Evolutionary conservation across 2,329 filamentous ascomycete genomes (phyloP).

Genomic region (Lecanicillium sp.): DNA sequence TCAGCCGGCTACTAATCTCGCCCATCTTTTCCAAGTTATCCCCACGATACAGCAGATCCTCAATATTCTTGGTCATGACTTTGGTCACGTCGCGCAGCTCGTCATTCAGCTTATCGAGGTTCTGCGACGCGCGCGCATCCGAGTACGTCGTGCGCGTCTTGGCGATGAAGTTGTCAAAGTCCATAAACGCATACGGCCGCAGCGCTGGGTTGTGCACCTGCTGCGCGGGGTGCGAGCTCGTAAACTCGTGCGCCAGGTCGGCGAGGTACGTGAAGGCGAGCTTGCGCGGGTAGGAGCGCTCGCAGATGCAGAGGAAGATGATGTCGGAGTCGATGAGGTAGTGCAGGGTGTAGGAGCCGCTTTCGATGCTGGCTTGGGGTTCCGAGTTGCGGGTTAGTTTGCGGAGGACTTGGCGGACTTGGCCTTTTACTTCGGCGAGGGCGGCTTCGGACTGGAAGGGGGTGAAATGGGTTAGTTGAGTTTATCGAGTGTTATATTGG

Average conservation of each 20-base stretch:
- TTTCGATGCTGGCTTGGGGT: constrained; percentile 86
- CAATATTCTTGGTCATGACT: constrained; percentile 99
- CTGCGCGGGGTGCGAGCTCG: constrained; percentile 65
- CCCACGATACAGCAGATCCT: constrained; percentile 90
- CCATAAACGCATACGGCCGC: constrained; percentile 92
- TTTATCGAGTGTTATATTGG: constrained; percentile 16
- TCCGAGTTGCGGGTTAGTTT: constrained; percentile 83
- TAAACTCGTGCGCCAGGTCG: constrained; percentile 86
- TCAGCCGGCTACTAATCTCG: constrained; percentile 76
- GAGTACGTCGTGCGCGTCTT: constrained; percentile 91
- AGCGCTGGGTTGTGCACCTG: constrained; percentile 68
- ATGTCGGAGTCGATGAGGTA: constrained; percentile 79
- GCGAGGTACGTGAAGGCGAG: constrained; percentile 97
- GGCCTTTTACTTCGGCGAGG: constrained; percentile 79
- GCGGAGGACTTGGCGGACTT: constrained; percentile 84
- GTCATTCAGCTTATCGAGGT: constrained; percentile 91
- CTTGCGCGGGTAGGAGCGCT: constrained; percentile 91
- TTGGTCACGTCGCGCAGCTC: constrained; percentile 96
- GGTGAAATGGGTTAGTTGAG: constrained; percentile 13
- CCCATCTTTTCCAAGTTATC: constrained; percentile 96
- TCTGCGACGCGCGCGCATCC: constrained; percentile 82
- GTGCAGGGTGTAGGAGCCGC: constrained; percentile 73
- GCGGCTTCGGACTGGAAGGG: constrained; percentile 52
- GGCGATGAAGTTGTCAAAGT: constrained; percentile 95
- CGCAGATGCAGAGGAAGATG: constrained; percentile 89